These are phyloP conservation scores for Aspergillus sclerotialis DNA, from an alignment of 2,329 filamentous ascomycete genomes.

Conservation along the genomic window DNA sequence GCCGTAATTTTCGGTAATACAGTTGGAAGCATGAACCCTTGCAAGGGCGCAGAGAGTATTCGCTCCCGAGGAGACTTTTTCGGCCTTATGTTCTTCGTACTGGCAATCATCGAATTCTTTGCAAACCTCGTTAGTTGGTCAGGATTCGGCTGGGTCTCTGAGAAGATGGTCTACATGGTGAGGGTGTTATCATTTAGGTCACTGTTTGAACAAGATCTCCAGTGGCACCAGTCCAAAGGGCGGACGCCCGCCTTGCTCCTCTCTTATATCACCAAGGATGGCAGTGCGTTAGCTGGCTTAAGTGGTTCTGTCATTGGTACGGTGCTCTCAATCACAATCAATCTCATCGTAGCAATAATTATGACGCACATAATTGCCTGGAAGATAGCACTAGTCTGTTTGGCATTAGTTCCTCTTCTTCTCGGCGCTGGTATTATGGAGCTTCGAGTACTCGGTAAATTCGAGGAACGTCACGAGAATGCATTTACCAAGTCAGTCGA, in stretches of 20 bases:
- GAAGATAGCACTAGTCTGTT: conserved; percentile 67
- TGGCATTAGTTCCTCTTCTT: conserved; percentile 62
- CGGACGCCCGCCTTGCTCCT: conserved; percentile 57
- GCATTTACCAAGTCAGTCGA: conserved; percentile 46
- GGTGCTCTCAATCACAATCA: conserved; percentile 60
- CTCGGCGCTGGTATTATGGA: conserved; percentile 64
- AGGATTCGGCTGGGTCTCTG: conserved; percentile 52
- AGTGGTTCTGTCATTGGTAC: conserved; percentile 66
- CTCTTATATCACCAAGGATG: conserved; percentile 63
- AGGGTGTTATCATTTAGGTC: conserved; percentile 59
- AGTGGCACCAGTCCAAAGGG: conserved; percentile 28
- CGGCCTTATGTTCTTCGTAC: conserved; percentile 53
- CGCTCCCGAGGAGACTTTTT: conserved; percentile 47
- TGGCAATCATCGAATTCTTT: conserved; percentile 54
- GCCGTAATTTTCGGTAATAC: conserved; percentile 57
- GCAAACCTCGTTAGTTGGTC: conserved; percentile 57
- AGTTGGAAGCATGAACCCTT: conserved; percentile 51
- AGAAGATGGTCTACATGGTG: conserved; percentile 58
- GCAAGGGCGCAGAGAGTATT: conserved; percentile 44
- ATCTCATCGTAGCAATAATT: conserved; percentile 61
- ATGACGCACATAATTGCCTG: conserved; percentile 66
- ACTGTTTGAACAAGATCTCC: conserved; percentile 40
- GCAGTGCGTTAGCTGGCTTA: conserved; percentile 59
- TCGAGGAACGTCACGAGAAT: conserved; percentile 49
- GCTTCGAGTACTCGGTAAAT: conserved; percentile 52